Conservation (phyloP, 2,329 filamentous ascomycete species). For the Atkinsonella texensis region DNA sequence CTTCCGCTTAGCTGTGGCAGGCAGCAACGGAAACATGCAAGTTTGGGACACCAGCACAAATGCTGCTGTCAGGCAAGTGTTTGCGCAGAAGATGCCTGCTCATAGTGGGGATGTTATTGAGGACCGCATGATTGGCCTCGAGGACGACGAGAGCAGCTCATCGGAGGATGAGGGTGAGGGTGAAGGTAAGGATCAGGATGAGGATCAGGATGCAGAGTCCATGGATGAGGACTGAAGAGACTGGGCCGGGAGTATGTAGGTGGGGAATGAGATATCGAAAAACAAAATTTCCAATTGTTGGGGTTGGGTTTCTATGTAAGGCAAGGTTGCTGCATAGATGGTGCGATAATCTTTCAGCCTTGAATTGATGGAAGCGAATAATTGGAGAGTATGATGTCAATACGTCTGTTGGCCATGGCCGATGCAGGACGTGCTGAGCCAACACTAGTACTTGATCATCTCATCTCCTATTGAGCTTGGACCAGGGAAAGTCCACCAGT, state of each 20-base stretch:
- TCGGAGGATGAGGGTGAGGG: constrained; percentile 42
- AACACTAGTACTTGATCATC: too few relatives aligned
- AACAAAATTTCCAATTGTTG: neutral
- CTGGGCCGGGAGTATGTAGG: neutral
- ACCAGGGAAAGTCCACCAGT: too few relatives aligned
- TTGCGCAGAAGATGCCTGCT: constrained; percentile 55
- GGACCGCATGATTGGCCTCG: constrained; percentile 68
- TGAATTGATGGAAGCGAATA: neutral
- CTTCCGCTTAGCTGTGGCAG: constrained; percentile 85
- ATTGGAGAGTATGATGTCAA: neutral
- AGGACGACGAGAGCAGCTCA: constrained; percentile 55
- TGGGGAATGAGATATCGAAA: neutral
- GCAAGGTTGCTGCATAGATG: neutral
- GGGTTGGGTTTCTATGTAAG: neutral
- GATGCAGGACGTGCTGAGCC: neutral
- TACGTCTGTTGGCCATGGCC: neutral
- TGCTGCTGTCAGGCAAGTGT: constrained; percentile 68
- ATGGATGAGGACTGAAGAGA: constrained; percentile 15
- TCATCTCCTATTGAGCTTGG: too few relatives aligned
- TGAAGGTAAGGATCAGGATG: constrained; percentile 35
- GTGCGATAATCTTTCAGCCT: neutral
- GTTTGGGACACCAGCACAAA: constrained; percentile 98
- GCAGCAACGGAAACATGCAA: constrained; percentile 84
- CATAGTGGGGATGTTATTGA: constrained; percentile 45
- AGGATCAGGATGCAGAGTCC: constrained; percentile 11